phyloP scores from a whole-genome alignment of 371 early-diverging fungal genomes.

The Syncephalastrum monosporum region DNA sequence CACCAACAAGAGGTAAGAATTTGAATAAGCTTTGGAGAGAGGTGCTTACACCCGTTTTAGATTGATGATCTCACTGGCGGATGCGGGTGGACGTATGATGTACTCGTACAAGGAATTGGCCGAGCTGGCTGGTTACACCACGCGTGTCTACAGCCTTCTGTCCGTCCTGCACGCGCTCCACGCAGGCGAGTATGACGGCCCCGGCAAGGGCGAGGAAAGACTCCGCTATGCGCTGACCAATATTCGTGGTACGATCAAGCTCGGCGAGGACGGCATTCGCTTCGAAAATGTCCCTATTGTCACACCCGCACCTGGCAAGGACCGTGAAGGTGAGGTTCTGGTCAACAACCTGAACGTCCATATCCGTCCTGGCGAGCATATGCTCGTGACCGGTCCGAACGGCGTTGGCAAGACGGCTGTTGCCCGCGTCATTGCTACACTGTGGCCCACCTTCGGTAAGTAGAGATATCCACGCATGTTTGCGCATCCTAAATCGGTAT shows the following conservation, averaged over 20 bases:
- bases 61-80: slow-evolving; percentile 79
- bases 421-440: slow-evolving; percentile 76
- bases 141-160: slow-evolving; percentile 78
- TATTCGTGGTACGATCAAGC: slow-evolving; percentile 49
- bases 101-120: slow-evolving; percentile 86
- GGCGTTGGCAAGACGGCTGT: slow-evolving; percentile 83
- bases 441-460: slow-evolving; percentile 85
- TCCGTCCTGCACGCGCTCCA: slow-evolving; percentile 66
- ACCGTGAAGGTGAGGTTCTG: slow-evolving; percentile 63
- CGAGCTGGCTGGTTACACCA: slow-evolving; percentile 84
- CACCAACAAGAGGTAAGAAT: slow-evolving; percentile 77
- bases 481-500: not conserved
- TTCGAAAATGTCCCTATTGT: slow-evolving; percentile 71
- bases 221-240: slow-evolving; percentile 44
- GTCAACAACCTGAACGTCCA: slow-evolving; percentile 60
- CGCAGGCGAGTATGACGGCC: slow-evolving; percentile 42
- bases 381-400: slow-evolving; percentile 78
- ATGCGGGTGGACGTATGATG: slow-evolving; percentile 92
- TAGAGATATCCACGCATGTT: not conserved
- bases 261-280: slow-evolving; percentile 45
- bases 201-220: slow-evolving; percentile 13
- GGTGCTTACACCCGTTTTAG: slow-evolving; percentile 15
- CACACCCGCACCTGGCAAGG: slow-evolving; percentile 62
- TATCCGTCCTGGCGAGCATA: slow-evolving; percentile 66
- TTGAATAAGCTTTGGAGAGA: not conserved